Base-by-base conservation (phyloP, 2,329 filamentous ascomycete species). In the Tolypocladium inflatum region DNA sequence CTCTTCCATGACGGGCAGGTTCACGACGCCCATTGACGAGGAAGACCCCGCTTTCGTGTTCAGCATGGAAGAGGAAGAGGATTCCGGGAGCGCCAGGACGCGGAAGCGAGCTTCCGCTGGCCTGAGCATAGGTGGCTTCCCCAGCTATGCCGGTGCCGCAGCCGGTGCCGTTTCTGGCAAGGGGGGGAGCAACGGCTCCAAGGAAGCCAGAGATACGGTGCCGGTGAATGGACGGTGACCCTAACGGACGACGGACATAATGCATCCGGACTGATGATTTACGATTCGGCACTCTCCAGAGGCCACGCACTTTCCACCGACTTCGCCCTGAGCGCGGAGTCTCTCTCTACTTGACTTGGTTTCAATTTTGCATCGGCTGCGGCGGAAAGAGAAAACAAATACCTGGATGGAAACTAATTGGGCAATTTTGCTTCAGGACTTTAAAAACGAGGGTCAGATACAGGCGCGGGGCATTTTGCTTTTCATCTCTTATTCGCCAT, bases 21-120 rank as follows among this genome's bases (percentile, higher is more conserved):
- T 85, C 67, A 83, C 83, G 2, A 86, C 82, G 1, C 83, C 83
- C 3, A 86, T 87, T 61, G 83, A 86, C 59, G 84, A 86, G 66
- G 84, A 87, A 63, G 82, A 86, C 57, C 76, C 81, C 4, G 79
- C 82, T 33, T 85, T 86, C 62, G 80, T 87, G 17, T 87, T 87
- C 67, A 82, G 75, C 65, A 86, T 87, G 83, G 84, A 87, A 63
- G 82, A 84, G 57, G 81, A 83, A 33, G 80, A 82, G 26, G 82
- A 84, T 38, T 73, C 78, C 26, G 73, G 78, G 42, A 71, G 70
- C 21, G 71, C 73, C 57, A 73, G 75, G 48, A 73, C 75, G 11
- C 71, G 78, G 55, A 83, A 82, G 70, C 77, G 80, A 57, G 73
- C 70, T 2, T 80, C 80, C 2, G 76, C 75, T 6, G 76, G 76